Conservation (phyloP, 1,284 basidiomycete species). For the Melampsora americana region DNA sequence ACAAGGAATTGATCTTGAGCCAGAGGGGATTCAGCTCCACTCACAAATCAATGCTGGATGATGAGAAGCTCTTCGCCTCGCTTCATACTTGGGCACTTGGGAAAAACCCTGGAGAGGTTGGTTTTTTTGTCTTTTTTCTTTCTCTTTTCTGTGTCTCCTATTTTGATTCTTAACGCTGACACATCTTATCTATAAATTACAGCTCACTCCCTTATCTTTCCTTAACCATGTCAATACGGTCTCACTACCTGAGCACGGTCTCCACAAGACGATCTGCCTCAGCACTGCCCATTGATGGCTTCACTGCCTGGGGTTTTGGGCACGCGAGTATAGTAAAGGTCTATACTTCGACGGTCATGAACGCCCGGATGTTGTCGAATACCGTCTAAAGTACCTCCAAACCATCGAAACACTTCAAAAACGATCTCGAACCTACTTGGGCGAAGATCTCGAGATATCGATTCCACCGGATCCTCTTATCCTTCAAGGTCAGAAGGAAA, state of each 20-base stretch:
- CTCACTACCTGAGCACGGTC: not conserved
- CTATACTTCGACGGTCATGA: conserved; percentile 21
- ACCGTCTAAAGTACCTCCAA: conserved; percentile 2
- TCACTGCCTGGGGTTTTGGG: not conserved
- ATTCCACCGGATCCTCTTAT: not conserved
- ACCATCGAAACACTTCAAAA: not conserved
- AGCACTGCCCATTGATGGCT: conserved; percentile 1
- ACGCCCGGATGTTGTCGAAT: conserved; percentile 1
- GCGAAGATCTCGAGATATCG: conserved; percentile 1
- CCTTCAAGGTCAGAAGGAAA: not conserved
- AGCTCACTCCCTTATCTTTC: conserved; percentile 14
- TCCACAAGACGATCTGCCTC: not conserved
- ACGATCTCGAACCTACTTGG: conserved; percentile 1
- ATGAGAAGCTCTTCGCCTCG: not conserved
- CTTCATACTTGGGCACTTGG: conserved; percentile 11
- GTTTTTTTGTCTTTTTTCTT: not conserved
- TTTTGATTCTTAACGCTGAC: not conserved
- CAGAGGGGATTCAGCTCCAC: not conserved
- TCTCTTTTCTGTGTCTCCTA: not conserved
- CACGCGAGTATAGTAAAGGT: not conserved
- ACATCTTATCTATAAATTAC: not conserved
- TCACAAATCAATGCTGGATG: conserved; percentile 16
- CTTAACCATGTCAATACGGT: not conserved
- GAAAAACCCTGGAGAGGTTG: conserved; percentile 10
- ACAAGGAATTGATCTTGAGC: not conserved